Evolutionary conservation across 768 basidiomycete genomes (phyloP).

Genomic region (Tylopilus rubrobrunneus): DNA sequence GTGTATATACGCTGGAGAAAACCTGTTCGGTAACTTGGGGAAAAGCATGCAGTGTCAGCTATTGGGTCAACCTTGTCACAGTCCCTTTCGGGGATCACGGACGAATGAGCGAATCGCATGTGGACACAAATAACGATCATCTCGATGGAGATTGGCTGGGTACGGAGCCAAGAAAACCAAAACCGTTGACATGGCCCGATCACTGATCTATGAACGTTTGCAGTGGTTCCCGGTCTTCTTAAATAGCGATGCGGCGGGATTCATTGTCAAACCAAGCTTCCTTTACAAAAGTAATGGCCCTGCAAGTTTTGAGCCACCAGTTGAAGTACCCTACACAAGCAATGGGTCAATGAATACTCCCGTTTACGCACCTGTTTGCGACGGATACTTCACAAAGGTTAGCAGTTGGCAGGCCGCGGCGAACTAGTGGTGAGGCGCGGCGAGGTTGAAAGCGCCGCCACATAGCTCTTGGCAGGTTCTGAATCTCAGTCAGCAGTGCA

Average conservation of each 20-base stretch:
- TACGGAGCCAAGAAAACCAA: neutral
- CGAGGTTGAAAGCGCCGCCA: neutral
- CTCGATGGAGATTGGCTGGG: neutral
- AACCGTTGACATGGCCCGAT: neutral
- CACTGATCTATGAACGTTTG: neutral
- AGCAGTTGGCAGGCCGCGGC: neutral
- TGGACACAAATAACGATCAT: neutral
- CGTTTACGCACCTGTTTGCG: neutral
- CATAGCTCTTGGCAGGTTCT: neutral
- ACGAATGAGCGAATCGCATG: neutral
- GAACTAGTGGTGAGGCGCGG: neutral
- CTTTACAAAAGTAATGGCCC: neutral
- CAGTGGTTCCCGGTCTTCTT: neutral
- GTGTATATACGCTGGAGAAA: neutral
- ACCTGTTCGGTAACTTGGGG: neutral
- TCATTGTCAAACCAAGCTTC: neutral
- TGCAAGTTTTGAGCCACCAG: neutral
- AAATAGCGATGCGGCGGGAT: neutral
- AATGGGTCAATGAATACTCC: no score
- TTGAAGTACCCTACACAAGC: neutral
- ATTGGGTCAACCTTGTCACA: neutral
- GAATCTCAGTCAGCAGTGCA: neutral
- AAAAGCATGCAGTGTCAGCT: neutral
- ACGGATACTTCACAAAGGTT: neutral
- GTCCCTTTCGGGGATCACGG: neutral